Evolutionary conservation across 1,284 basidiomycete species (phyloP).

Genomic region (Athelia psychrophila): DNA sequence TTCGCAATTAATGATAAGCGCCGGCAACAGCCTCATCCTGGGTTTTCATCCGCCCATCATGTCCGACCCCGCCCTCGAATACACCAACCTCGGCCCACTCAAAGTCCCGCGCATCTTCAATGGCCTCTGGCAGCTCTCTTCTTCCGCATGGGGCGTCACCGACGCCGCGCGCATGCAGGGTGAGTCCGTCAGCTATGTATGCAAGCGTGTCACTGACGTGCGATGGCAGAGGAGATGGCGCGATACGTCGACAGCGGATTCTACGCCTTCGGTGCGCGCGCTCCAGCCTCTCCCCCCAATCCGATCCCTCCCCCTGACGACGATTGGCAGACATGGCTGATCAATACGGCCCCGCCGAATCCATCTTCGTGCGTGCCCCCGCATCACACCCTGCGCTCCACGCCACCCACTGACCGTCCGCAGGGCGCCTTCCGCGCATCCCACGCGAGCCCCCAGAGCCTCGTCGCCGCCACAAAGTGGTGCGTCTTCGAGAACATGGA

Average conservation of each 20-base stretch:
- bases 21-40: too few relatives aligned
- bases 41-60: too few relatives aligned
- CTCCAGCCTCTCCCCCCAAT: too few relatives aligned
- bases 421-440: constrained; percentile 67
- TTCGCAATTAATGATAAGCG: too few relatives aligned
- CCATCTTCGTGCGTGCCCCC: constrained; percentile 63
- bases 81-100: constrained; percentile 50
- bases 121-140: constrained; percentile 82
- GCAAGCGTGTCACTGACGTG: background rate
- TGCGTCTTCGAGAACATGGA: constrained; percentile 64
- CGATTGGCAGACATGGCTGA: constrained; percentile 50
- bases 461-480: constrained; percentile 79
- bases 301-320: background rate
- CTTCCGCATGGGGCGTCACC: constrained; percentile 80
- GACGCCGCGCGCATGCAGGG: constrained; percentile 66
- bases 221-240: constrained; percentile 28
- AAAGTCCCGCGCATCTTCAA: constrained; percentile 66
- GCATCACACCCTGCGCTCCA: constrained; percentile 4
- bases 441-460: constrained; percentile 32
- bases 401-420: background rate
- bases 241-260: background rate
- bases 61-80: too few relatives aligned
- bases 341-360: constrained; percentile 79
- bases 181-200: constrained; percentile 26
- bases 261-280: too few relatives aligned